Conservation (phyloP, 495 filamentous ascomycete species). For the Neurospora tetrasperma region DNA sequence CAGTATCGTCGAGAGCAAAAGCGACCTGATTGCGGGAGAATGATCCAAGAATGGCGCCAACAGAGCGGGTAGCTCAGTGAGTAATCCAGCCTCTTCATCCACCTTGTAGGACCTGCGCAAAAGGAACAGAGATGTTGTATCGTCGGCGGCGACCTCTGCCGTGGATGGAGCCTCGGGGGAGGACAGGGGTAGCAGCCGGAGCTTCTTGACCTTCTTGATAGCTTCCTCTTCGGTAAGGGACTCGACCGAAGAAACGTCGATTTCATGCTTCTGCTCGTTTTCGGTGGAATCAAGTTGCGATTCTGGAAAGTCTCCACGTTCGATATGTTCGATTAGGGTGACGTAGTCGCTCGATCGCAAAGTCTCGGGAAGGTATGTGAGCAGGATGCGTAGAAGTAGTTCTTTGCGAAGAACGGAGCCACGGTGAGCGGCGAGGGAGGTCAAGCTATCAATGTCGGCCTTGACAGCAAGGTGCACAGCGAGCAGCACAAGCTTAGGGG, state of each 20-base stretch:
- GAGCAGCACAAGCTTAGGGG: slow-evolving; percentile 52
- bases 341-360: slow-evolving; percentile 55
- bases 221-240: slow-evolving; percentile 55
- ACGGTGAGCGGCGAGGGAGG: slow-evolving; percentile 49
- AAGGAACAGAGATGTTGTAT: slow-evolving; percentile 59
- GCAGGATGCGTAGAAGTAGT: slow-evolving; percentile 64
- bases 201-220: slow-evolving; percentile 56
- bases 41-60: slow-evolving; percentile 65
- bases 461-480: slow-evolving; percentile 49
- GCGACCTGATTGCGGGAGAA: slow-evolving; percentile 54
- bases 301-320: slow-evolving; percentile 28
- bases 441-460: slow-evolving; percentile 51
- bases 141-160: slow-evolving; percentile 31
- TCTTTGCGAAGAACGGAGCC: slow-evolving; percentile 49
- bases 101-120: slow-evolving; percentile 65
- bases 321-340: slow-evolving; percentile 47
- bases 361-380: slow-evolving; percentile 78
- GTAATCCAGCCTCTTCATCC: slow-evolving; percentile 66
- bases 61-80: slow-evolving; percentile 61
- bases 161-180: slow-evolving; percentile 29
- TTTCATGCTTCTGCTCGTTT: slow-evolving; percentile 12
- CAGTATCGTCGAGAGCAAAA: slow-evolving; percentile 69
- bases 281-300: background rate
- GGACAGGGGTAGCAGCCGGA: slow-evolving; percentile 54
- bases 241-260: slow-evolving; percentile 52